Conservation (phyloP, 2,329 filamentous ascomycete species). For the Neofusicoccum umdonicola region DNA sequence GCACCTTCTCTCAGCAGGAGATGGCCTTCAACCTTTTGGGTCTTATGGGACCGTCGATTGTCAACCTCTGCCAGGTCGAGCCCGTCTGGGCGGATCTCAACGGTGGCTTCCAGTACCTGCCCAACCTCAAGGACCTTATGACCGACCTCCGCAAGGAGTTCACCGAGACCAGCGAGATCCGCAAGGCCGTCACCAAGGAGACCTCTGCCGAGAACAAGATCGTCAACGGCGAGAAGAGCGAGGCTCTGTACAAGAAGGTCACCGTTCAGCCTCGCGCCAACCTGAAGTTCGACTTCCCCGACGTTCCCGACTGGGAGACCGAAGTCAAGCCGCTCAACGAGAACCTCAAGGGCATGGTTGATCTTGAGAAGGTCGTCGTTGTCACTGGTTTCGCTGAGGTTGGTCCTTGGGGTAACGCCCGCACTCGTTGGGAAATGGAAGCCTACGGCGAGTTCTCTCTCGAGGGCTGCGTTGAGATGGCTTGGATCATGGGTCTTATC, state of each 20-base stretch:
- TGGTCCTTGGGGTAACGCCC: slow-evolving; percentile 96
- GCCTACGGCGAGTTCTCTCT: slow-evolving; percentile 94
- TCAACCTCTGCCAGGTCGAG: slow-evolving; percentile 92
- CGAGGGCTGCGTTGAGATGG: slow-evolving; percentile 98
- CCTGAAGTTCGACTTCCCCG: slow-evolving; percentile 95
- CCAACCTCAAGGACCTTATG: slow-evolving; percentile 92
- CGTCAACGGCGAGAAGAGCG: slow-evolving; percentile 89
- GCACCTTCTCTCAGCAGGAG: slow-evolving; percentile 98
- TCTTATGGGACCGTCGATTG: slow-evolving; percentile 89
- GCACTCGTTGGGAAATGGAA: slow-evolving; percentile 99
- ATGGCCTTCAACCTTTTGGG: slow-evolving; percentile 99
- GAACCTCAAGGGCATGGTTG: slow-evolving; percentile 94
- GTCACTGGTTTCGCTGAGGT: slow-evolving; percentile 96
- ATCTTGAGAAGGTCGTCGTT: slow-evolving; percentile 96
- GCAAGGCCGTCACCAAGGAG: slow-evolving; percentile 91
- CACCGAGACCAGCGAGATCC: slow-evolving; percentile 90
- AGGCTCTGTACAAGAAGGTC: slow-evolving; percentile 92
- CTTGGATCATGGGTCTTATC: slow-evolving; percentile 99
- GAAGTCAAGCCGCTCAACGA: slow-evolving; percentile 87
- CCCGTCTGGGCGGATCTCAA: slow-evolving; percentile 97
- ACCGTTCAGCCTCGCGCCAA: slow-evolving; percentile 91
- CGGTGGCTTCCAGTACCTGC: slow-evolving; percentile 95
- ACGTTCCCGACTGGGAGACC: slow-evolving; percentile 83
- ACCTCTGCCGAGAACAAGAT: slow-evolving; percentile 96
- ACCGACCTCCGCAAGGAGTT: slow-evolving; percentile 90